A percentile compares a stretch with the other conserved stretches of the same genome.
Evolutionary conservation across 192 early-diverging fungal genomes (phyloP).

Genomic region (Rhizoclosmatium globosum): DNA sequence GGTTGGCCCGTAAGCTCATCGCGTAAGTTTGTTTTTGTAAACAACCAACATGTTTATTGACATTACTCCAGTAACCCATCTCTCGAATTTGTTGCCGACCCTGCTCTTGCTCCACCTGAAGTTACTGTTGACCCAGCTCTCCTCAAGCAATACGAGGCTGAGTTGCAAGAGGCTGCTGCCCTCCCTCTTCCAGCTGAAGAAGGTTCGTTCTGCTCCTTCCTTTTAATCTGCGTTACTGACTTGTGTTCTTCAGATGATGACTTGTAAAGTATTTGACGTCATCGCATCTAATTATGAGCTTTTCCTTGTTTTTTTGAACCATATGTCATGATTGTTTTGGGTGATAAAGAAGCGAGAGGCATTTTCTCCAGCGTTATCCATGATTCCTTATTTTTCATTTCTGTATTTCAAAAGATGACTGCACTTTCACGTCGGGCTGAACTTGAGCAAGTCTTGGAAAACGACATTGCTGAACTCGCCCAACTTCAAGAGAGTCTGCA

Average conservation of each 20-base stretch:
- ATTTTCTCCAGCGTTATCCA: neutral
- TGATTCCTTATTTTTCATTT: no score
- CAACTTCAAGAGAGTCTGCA: constrained; percentile 60
- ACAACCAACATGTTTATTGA: neutral
- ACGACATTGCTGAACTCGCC: constrained; percentile 61
- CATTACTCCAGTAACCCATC: constrained; percentile 74
- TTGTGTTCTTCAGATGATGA: constrained; percentile 16
- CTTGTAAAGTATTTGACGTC: constrained; percentile 16
- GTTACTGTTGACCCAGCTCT: constrained; percentile 81
- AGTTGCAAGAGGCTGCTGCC: constrained; percentile 79
- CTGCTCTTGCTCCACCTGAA: constrained; percentile 96
- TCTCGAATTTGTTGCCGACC: constrained; percentile 97
- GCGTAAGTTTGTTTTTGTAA: constrained; percentile 57
- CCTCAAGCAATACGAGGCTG: constrained; percentile 80
- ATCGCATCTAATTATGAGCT: neutral
- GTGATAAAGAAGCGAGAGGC: neutral
- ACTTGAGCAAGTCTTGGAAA: constrained; percentile 47
- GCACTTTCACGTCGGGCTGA: constrained; percentile 16
- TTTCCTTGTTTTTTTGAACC: neutral
- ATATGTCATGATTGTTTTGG: neutral
- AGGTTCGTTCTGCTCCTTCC: constrained; percentile 30
- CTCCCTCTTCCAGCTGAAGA: constrained; percentile 90
- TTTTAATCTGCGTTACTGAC: neutral
- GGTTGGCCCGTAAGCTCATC: constrained; percentile 97
- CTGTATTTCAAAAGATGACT: neutral